Base-by-base conservation (phyloP, 805 yeast species). In the Teunomyces pallodes region DNA sequence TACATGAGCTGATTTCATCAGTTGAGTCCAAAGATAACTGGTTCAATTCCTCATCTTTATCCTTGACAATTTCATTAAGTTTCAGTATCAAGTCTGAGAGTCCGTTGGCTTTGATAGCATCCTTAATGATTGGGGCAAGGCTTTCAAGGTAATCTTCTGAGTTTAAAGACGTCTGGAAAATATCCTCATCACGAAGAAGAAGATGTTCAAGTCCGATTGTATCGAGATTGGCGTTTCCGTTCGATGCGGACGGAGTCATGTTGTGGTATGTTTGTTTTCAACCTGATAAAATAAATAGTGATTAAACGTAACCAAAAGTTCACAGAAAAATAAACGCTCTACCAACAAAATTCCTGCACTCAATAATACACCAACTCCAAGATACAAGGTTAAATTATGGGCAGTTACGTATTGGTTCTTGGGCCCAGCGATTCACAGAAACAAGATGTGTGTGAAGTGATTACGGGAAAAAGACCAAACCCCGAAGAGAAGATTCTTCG, bases 111-210 rank as follows among this genome's bases (percentile, higher is more conserved):
- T 71, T 72, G 38, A 90, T 66, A 16, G 90, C 84, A 8, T 81
- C 77, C 56, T 80, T 82, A 53, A 89, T 76, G 13, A 87, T 76
- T 1, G 95, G 95, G 2, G 89, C 86, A 50, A 90, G 75, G 62
- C 87, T 89, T 53, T 89, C 96, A 35, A 89, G 64, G 62, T 84
- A 87, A 56, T 86, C 91, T 48, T 82, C 86, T 2, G 86, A 79
- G 42, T 74, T 67, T 29, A 79, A 60, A 1, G 83, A 76, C 13
- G 76, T 69, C 46, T 72, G 74, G 52, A 70, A 73, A 32, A 74
- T 68, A 55, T 71, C 75, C 16, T 69, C 75, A 51, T 69, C 73
- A 29, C 75, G 60, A 14, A 71, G 55, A 17, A 73, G 60, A n/a
- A 72, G 56, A 50, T 64, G 64, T 50, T 71, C 76, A 30, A 72